These are phyloP conservation scores for Leccinum fallax DNA, from an alignment of 1,284 basidiomycete species.

Conservation along the genomic window DNA sequence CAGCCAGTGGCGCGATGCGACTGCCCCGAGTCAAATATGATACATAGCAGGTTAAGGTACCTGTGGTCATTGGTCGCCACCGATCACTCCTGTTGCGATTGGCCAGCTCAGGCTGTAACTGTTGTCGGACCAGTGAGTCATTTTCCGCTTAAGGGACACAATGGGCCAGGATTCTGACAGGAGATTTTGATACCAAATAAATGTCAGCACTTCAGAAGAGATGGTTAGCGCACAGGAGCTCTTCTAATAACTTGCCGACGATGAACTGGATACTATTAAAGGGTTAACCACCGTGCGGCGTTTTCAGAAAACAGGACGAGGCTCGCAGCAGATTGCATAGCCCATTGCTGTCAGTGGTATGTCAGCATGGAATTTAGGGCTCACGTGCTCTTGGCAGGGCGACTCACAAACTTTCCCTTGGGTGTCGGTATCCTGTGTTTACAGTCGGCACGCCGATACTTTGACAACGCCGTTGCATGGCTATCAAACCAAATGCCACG, in stretches of 20 bases:
- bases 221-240: slow-evolving; percentile 1
- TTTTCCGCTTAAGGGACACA: not conserved
- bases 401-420: slow-evolving; percentile 14
- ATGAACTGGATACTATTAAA: slow-evolving; percentile 51
- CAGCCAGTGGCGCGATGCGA: not conserved
- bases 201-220: not conserved
- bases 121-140: not conserved
- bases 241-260: slow-evolving; percentile 46
- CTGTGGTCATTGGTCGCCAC: not conserved
- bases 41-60: not conserved
- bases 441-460: slow-evolving; percentile 50
- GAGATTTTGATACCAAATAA: not conserved
- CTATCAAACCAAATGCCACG: slow-evolving; percentile 43
- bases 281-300: slow-evolving; percentile 45
- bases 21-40: not conserved
- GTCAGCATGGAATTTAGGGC: not conserved
- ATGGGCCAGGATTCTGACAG: not conserved
- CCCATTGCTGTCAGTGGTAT: slow-evolving; percentile 34
- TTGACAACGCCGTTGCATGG: slow-evolving; percentile 46
- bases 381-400: not conserved
- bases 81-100: not conserved
- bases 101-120: not conserved
- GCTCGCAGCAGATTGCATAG: slow-evolving; percentile 43
- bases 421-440: slow-evolving; percentile 53
- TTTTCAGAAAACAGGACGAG: slow-evolving; percentile 48